A percentile compares a stretch with the other conserved stretches of the same genome.
phyloP scores from a whole-genome alignment of 495 filamentous ascomycete species.

The Viridothelium virens region DNA sequence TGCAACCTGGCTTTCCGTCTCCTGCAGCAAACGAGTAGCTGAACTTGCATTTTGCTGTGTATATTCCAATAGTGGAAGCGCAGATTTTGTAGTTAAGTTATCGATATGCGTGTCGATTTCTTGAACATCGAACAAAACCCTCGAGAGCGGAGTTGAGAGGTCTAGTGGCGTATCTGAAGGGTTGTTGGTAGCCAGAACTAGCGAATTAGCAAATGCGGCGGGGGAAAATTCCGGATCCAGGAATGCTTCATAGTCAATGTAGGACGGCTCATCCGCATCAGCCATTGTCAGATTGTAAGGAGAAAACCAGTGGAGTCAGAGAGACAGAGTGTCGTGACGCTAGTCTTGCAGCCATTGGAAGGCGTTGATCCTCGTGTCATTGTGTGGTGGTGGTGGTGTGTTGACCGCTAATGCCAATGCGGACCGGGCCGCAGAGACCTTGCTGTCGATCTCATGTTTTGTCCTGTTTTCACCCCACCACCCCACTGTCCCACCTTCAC shows the following conservation, averaged over 20 bases:
- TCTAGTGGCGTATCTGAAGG: conserved; percentile 81
- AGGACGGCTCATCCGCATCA: conserved; percentile 55
- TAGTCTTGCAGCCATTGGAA: not conserved
- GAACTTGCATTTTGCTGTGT: conserved; percentile 64
- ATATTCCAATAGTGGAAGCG: conserved; percentile 73
- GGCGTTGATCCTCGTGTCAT: not conserved
- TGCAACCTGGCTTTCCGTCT: conserved; percentile 67
- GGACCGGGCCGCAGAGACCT: conserved; percentile 21
- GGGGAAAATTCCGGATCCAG: conserved; percentile 76
- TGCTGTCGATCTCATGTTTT: conserved; percentile 8
- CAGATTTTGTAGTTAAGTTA: conserved; percentile 72
- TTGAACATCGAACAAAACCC: conserved; percentile 93
- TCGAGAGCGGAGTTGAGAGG: conserved; percentile 85
- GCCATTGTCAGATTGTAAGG: not conserved
- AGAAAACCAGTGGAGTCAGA: not conserved
- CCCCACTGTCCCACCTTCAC: not conserved
- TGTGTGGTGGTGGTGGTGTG: too few relatives aligned
- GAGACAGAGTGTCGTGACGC: too few relatives aligned
- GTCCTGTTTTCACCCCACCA: not conserved
- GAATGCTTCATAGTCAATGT: conserved; percentile 95
- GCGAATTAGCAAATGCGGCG: conserved; percentile 72
- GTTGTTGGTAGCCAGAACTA: conserved; percentile 87
- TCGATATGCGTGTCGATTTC: conserved; percentile 96
- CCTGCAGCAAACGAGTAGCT: conserved; percentile 56
- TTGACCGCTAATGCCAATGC: not conserved